Base-by-base conservation (phyloP, 306 rosid species). In the Sphenostylis stenocarpa region DNA sequence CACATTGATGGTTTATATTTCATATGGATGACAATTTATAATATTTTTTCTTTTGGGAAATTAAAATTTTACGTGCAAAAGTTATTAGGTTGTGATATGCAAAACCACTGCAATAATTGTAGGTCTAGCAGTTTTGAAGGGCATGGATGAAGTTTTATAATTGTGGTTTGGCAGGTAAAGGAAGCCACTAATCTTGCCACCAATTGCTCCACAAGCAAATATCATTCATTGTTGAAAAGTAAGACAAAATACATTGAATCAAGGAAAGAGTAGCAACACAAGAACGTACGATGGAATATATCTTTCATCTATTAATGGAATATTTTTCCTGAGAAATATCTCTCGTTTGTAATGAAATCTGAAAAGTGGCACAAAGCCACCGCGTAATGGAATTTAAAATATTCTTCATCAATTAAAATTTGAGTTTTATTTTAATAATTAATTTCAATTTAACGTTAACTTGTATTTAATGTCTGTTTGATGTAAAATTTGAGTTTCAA, bases 161-260 rank as follows among this genome's bases (percentile, higher is more conserved):
- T 52, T 43, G 86, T 48, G 17, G 55, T 9, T 17, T 61, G 53
- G 86, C 57, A 63, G 78, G 76, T 83, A 67, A 73, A 75, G 55
- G 83, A 79, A 67, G 70, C 69, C 80, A 82, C 76, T 26, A 85
- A 76, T 83, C 70, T 64, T 79, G 82, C 88, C 86, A 86, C 85
- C 77, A 73, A 86, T 84, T 63, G 82, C 85, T 61, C 82, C 87
- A 61, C 78, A 45, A 84, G 77, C 75, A 65, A 78, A 39, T 80
- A 73, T 33, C 77, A 65, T 69, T 61, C 66, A 9, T 73, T 16
- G 68, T 71, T 70, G 75, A 47, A 78, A 81, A 75, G 64, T 19
- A 78, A 39, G 72, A 70, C 78, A 57, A 65, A 45, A 45, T 20
- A 29, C 19, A 33, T 33, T 33, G 47, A 60, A 72, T 64, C 45